Evolutionary conservation across 129 eudicot genomes (phyloP).

Genomic region (Solidago caesia): DNA sequence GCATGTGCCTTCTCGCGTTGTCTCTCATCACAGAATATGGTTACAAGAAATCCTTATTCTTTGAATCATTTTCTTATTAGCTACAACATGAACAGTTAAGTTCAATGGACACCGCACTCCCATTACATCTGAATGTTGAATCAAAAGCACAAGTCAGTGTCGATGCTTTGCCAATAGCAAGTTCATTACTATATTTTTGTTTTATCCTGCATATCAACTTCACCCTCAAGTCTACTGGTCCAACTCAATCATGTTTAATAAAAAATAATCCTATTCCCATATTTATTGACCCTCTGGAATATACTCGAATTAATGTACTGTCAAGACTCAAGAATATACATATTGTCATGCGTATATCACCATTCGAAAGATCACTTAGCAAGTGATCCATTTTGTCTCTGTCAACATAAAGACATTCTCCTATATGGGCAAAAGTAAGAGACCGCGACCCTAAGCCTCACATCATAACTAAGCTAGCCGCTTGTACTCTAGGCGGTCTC

Average conservation of each 20-base stretch:
- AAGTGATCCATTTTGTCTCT: not conserved
- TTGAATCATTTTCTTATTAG: too few species aligned
- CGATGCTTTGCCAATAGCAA: not conserved
- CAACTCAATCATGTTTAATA: not conserved
- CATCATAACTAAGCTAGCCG: not conserved
- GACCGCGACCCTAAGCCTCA: not conserved
- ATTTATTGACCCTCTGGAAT: not conserved
- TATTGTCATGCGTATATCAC: not conserved
- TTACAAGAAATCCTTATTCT: too few species aligned
- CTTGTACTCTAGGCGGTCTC: not conserved
- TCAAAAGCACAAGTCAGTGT: not conserved
- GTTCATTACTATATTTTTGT: not conserved
- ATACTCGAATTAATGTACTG: too few species aligned
- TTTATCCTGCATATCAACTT: not conserved
- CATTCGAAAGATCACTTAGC: slow-evolving; percentile 16
- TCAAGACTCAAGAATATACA: too few species aligned
- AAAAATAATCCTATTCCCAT: not conserved
- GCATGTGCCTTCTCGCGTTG: too few species aligned
- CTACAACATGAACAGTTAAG: too few species aligned
- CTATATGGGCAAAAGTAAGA: not conserved
- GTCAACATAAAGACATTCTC: not conserved
- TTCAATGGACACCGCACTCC: too few species aligned
- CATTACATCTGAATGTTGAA: too few species aligned
- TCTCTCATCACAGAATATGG: too few species aligned
- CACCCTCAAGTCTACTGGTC: not conserved